A percentile compares a stretch with the other conserved stretches of the same genome.
Evolutionary conservation across 2,329 filamentous ascomycete species (phyloP).

Genomic region (Trichocomaceae sp.): DNA sequence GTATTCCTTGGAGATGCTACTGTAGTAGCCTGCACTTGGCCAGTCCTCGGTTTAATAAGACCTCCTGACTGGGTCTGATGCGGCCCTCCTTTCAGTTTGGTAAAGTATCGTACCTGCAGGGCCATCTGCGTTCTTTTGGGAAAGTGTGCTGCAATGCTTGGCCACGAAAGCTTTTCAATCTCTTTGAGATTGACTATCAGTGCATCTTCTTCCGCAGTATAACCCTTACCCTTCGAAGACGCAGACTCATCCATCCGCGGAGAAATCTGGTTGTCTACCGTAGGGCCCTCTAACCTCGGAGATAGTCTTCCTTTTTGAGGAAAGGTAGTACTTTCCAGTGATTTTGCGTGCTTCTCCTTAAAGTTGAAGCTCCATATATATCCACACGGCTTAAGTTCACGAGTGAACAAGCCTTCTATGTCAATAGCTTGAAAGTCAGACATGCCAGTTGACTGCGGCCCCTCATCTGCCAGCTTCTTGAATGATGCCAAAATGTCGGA

Average conservation of each 20-base stretch:
- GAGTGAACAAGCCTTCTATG: background rate
- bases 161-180: background rate
- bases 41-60: background rate
- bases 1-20: background rate
- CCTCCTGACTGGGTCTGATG: background rate
- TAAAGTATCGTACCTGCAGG: background rate
- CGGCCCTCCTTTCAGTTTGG: background rate
- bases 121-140: background rate
- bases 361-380: slow-evolving; percentile 4
- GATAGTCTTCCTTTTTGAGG: background rate
- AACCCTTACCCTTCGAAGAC: background rate
- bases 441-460: background rate
- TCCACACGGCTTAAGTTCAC: background rate
- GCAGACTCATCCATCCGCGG: background rate
- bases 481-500: background rate
- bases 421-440: slow-evolving; percentile 1
- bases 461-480: background rate
- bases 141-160: background rate
- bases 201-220: background rate
- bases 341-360: background rate
- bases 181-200: slow-evolving; percentile 1
- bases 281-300: background rate
- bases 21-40: background rate
- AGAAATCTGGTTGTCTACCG: background rate
- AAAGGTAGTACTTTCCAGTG: background rate